Conservation (phyloP, 2,329 filamentous ascomycete species). For the Magnaporthiopsis rhizophila region DNA sequence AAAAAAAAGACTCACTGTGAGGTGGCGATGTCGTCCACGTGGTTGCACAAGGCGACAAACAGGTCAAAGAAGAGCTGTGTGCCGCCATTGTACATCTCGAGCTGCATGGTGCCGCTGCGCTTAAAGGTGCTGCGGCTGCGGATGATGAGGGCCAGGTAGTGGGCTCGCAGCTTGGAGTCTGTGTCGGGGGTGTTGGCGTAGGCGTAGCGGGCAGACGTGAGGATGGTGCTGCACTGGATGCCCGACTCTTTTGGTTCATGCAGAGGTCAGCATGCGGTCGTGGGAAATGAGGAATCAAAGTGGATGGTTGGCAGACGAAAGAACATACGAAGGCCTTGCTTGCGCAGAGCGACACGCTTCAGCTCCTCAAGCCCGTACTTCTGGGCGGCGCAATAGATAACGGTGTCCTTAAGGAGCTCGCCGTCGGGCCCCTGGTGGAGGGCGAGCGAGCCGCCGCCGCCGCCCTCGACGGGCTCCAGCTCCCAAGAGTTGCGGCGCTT, state of each 20-base stretch:
- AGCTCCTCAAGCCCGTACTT: conserved; percentile 77
- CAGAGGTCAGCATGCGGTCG: too few relatives aligned
- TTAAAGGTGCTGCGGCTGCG: conserved; percentile 83
- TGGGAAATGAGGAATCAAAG: background rate
- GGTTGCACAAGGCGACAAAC: conserved; percentile 88
- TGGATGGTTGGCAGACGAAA: background rate
- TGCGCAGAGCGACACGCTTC: conserved; percentile 75
- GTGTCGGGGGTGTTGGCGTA: conserved; percentile 83
- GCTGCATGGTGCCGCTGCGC: conserved; percentile 88
- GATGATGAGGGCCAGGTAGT: conserved; percentile 90
- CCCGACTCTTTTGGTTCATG: conserved; percentile 51
- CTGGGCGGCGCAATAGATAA: conserved; percentile 84
- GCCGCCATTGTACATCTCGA: conserved; percentile 84
- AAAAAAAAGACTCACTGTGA: conserved; percentile 37
- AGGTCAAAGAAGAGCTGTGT: conserved; percentile 83
- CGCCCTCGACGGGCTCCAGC: conserved; percentile 54
- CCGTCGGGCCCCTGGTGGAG: conserved; percentile 57
- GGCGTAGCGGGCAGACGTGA: conserved; percentile 80
- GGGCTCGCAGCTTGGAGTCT: conserved; percentile 83
- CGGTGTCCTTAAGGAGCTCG: conserved; percentile 76
- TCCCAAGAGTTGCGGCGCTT: conserved; percentile 75
- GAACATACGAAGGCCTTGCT: conserved; percentile 70
- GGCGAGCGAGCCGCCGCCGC: conserved; percentile 59
- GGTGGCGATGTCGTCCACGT: conserved; percentile 64
- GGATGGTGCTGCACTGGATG: conserved; percentile 76